These are phyloP conservation scores for Boehmeria nivea DNA, from an alignment of 306 rosid species.

Conservation along the genomic window DNA sequence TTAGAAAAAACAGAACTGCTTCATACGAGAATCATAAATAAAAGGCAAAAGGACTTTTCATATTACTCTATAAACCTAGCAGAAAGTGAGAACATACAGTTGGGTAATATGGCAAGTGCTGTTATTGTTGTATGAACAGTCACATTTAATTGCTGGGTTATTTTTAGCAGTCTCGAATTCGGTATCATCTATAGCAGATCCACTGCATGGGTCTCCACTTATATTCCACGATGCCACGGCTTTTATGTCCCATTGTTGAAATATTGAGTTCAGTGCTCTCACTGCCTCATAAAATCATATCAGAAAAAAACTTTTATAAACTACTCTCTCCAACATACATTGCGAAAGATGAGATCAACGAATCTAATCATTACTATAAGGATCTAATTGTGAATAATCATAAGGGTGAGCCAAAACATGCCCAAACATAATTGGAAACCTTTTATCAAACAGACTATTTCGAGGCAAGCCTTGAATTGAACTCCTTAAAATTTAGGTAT, in stretches of 20 bases:
- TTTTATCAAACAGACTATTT: too few species aligned
- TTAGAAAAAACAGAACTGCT: not conserved
- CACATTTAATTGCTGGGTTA: conserved; percentile 19
- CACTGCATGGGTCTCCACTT: conserved; percentile 30
- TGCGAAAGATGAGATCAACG: not conserved
- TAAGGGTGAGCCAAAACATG: too few species aligned
- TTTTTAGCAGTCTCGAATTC: not conserved
- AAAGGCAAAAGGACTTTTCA: not conserved
- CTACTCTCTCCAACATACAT: not conserved
- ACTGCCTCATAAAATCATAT: conserved; percentile 11
- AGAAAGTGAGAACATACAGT: conserved; percentile 15
- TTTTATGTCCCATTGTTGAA: conserved; percentile 19
- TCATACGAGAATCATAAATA: not conserved
- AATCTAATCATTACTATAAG: not conserved
- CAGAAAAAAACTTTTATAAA: not conserved
- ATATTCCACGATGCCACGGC: conserved; percentile 18
- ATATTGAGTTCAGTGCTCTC: conserved; percentile 25
- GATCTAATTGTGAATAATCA: not conserved
- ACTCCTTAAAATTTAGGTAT: too few species aligned
- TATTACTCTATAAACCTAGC: not conserved
- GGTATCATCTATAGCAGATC: conserved; percentile 21
- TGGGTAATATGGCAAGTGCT: conserved; percentile 22
- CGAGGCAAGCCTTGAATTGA: too few species aligned
- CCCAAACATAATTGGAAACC: too few species aligned
- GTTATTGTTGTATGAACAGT: conserved; percentile 3